Conservation (phyloP, 228 moss, liverwort and hornwort species). For the Sphagnum magellanicum region DNA sequence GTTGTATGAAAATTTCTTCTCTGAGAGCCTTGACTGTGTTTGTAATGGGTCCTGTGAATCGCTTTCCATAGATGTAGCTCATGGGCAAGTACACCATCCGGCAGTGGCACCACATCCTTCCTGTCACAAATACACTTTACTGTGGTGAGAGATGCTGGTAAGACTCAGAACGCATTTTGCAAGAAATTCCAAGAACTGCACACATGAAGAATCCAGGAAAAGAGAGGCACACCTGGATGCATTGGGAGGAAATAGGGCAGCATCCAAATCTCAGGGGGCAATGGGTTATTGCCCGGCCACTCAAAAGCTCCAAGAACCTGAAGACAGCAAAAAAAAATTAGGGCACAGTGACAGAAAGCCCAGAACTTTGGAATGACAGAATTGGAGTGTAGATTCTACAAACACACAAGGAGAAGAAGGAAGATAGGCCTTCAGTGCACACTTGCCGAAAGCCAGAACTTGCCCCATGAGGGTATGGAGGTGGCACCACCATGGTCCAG, state of each 20-base stretch:
- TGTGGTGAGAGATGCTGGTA: no score
- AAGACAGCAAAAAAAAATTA: background rate
- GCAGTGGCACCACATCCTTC: slow-evolving; percentile 97
- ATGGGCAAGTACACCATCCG: slow-evolving; percentile 98
- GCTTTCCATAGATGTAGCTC: slow-evolving; percentile 81
- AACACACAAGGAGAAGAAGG: background rate
- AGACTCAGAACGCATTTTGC: background rate
- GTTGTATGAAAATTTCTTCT: slow-evolving; percentile 66
- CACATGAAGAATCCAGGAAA: background rate
- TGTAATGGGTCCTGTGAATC: slow-evolving; percentile 67
- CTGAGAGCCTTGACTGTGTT: slow-evolving; percentile 64
- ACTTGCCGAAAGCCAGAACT: slow-evolving; percentile 91
- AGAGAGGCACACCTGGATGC: slow-evolving; percentile 66
- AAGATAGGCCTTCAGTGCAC: background rate
- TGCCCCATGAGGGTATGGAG: slow-evolving; percentile 92
- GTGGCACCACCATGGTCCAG: slow-evolving; percentile 87
- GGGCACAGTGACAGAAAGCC: background rate
- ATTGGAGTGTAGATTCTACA: background rate
- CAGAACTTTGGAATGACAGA: background rate
- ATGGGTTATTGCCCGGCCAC: slow-evolving; percentile 87
- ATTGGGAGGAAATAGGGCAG: slow-evolving; percentile 72
- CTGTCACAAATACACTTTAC: slow-evolving; percentile 29
- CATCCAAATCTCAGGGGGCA: slow-evolving; percentile 94
- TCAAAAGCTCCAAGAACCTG: slow-evolving; percentile 94
- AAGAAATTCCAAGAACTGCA: background rate